Percentiles rank a stretch among this genome's conserved stretches.
Conservation (phyloP, 2,329 filamentous ascomycete genomes). For the Penicillium sp. region DNA sequence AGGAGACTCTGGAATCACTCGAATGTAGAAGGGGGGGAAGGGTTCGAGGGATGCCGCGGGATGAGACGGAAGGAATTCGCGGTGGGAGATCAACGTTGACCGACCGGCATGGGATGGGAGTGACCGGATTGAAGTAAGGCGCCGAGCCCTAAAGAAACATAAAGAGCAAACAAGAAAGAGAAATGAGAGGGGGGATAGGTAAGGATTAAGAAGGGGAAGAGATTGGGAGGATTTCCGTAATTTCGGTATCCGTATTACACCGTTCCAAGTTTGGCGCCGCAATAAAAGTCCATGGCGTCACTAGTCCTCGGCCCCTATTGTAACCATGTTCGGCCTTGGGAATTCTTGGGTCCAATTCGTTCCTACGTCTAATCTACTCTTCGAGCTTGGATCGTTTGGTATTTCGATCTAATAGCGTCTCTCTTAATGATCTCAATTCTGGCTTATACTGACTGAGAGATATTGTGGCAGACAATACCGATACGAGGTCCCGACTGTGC, state of each 20-base stretch:
- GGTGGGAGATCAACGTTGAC: slow-evolving; percentile 9
- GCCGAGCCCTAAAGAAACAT: slow-evolving; percentile 10
- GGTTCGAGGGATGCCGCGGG: slow-evolving; percentile 20
- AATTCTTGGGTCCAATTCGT: background rate
- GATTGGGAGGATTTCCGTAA: slow-evolving; percentile 11
- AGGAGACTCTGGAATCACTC: slow-evolving; percentile 20
- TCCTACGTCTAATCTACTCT: background rate
- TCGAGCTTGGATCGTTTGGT: background rate
- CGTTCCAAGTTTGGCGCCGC: slow-evolving; percentile 5
- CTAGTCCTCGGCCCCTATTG: slow-evolving; percentile 8
- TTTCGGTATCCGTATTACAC: slow-evolving; percentile 30
- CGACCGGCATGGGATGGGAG: slow-evolving; percentile 14
- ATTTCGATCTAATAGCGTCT: background rate
- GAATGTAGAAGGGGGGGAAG: slow-evolving; percentile 8
- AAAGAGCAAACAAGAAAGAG: slow-evolving; percentile 9
- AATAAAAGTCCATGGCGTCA: slow-evolving; percentile 30
- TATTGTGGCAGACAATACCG: background rate
- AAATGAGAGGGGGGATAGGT: slow-evolving; percentile 4
- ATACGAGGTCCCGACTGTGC: slow-evolving; percentile 7
- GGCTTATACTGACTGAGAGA: background rate
- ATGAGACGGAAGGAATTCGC: slow-evolving; percentile 23
- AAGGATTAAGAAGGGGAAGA: slow-evolving; percentile 16
- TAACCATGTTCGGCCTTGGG: background rate
- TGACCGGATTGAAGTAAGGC: slow-evolving; percentile 13
- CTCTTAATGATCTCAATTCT: background rate